phyloP scores from a whole-genome alignment of 1,284 basidiomycete genomes.

The Tilletia caries region DNA sequence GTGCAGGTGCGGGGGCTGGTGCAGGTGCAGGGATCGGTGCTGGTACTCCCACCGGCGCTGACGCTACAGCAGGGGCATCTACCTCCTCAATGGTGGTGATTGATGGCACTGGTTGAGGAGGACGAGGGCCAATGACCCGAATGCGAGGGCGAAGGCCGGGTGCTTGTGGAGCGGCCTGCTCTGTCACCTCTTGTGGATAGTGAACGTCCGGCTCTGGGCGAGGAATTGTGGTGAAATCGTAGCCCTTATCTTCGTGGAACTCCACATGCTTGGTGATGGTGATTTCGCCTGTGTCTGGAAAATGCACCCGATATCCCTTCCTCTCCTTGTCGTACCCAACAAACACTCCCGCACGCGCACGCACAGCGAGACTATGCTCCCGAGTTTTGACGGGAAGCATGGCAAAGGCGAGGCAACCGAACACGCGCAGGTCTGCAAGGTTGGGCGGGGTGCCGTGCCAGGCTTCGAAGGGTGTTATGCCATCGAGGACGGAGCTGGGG shows the following conservation, averaged over 20 bases:
- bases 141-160: no score
- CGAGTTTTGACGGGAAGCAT: neutral
- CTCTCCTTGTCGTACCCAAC: neutral
- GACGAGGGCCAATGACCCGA: no score
- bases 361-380: neutral
- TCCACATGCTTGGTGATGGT: neutral
- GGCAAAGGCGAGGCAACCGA: neutral
- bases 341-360: neutral
- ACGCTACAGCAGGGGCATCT: neutral
- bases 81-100: neutral
- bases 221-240: neutral
- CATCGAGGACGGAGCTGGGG: neutral
- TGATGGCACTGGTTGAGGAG: no score
- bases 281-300: neutral
- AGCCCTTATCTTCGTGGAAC: neutral
- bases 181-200: no score
- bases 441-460: constrained; percentile 4
- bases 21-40: no score
- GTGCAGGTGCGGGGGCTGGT: no score
- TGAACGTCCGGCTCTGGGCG: no score
- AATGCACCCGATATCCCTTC: constrained; percentile 5
- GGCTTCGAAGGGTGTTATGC: neutral
- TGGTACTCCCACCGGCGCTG: neutral
- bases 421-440: neutral
- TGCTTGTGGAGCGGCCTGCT: neutral